These are phyloP conservation scores for Vicia sativa DNA, from an alignment of 306 rosid genomes.

Conservation along the genomic window DNA sequence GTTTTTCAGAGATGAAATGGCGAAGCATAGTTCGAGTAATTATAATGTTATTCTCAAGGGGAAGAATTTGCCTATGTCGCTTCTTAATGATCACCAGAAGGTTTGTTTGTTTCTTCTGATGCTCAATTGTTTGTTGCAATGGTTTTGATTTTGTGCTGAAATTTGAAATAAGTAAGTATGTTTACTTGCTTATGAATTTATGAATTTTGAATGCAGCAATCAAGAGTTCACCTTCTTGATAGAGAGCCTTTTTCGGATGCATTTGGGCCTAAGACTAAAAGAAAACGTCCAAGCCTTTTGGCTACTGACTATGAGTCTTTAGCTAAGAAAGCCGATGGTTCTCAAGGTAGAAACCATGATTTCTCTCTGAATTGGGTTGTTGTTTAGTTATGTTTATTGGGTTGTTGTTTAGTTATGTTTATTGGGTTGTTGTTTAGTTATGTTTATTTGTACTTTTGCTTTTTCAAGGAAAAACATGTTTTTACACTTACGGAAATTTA, in stretches of 20 bases:
- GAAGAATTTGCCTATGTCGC: slow-evolving; percentile 77
- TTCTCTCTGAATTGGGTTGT: slow-evolving; percentile 3
- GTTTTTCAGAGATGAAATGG: slow-evolving; percentile 75
- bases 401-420: no score
- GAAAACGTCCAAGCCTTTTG: slow-evolving; percentile 80
- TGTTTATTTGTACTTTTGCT: not conserved
- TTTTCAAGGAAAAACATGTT: not conserved
- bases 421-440: no score
- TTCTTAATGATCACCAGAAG: slow-evolving; percentile 82
- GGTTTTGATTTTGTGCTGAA: not conserved
- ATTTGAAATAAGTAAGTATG: not conserved
- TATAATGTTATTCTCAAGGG: slow-evolving; percentile 80
- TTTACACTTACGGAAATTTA: not conserved
- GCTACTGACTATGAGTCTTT: slow-evolving; percentile 85
- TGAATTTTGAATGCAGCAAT: slow-evolving; percentile 65
- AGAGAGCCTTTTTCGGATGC: slow-evolving; percentile 84
- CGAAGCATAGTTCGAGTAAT: slow-evolving; percentile 60
- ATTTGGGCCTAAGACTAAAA: slow-evolving; percentile 82
- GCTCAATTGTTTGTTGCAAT: slow-evolving; percentile 21
- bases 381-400: no score
- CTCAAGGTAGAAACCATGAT: slow-evolving; percentile 60
- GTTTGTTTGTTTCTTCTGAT: slow-evolving; percentile 56
- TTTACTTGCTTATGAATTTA: slow-evolving; percentile 28
- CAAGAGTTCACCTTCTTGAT: slow-evolving; percentile 90
- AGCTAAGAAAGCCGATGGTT: slow-evolving; percentile 78